Percentiles rank a stretch among this genome's conserved stretches.
These are phyloP conservation scores for Lentinula boryana DNA, from an alignment of 768 basidiomycete genomes.

Conservation along the genomic window DNA sequence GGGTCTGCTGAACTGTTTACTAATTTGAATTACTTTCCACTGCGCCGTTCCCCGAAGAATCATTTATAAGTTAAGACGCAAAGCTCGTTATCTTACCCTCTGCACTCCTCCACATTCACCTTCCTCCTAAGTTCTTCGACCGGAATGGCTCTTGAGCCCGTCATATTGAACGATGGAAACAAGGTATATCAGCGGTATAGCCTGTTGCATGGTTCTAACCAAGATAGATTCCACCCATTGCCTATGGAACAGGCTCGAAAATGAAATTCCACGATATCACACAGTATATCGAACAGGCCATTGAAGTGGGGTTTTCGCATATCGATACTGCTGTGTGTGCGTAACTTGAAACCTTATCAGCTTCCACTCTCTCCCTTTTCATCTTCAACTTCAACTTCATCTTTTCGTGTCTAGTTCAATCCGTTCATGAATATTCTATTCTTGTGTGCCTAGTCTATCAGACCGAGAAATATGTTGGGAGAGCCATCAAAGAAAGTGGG, in stretches of 20 bases:
- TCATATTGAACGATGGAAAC: conserved; percentile 35
- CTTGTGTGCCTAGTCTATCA: conserved; percentile 31
- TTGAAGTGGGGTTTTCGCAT: conserved; percentile 57
- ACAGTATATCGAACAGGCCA: conserved; percentile 47
- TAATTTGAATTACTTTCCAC: too few species aligned
- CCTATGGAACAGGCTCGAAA: conserved; percentile 50
- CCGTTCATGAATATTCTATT: neutral
- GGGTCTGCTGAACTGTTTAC: too few species aligned
- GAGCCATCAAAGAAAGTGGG: conserved; percentile 39
- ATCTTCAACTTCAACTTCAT: too few species aligned
- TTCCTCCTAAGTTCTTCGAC: too few species aligned
- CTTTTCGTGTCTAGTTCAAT: neutral
- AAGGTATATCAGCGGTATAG: conserved; percentile 15
- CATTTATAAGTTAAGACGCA: neutral
- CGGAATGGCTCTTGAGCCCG: conserved; percentile 34
- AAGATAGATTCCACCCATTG: conserved; percentile 53
- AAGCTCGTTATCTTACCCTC: neutral
- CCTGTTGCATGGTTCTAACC: neutral
- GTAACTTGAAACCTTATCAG: conserved; percentile 4
- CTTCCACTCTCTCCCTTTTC: too few species aligned
- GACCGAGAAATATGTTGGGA: conserved; percentile 27
- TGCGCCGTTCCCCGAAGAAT: too few species aligned
- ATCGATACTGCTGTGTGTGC: conserved; percentile 57
- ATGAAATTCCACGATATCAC: conserved; percentile 42
- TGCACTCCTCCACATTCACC: neutral